A percentile compares a stretch with the other conserved stretches of the same genome.
Conservation (phyloP, 2,329 filamentous ascomycete species). For the Fusarium subtropicale region DNA sequence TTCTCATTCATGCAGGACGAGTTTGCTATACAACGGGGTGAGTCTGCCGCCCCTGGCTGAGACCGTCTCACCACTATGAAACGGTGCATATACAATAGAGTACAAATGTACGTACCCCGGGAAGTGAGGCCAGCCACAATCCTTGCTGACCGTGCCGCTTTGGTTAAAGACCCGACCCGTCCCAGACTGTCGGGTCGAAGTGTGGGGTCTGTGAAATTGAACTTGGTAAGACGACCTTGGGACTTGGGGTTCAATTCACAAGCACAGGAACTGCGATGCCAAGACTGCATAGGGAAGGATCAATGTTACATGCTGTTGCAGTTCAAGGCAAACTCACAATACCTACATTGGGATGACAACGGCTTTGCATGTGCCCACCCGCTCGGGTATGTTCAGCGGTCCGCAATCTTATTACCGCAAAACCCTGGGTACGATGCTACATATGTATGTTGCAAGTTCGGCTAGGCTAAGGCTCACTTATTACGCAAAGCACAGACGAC, state of each 20-base stretch:
- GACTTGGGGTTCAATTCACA: constrained; percentile 27
- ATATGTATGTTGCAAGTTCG: background rate
- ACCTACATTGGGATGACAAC: background rate
- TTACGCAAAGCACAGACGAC: constrained; percentile 13
- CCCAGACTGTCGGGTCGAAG: constrained; percentile 46
- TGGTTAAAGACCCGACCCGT: constrained; percentile 40
- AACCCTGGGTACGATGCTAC: constrained; percentile 6
- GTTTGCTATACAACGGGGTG: constrained; percentile 8
- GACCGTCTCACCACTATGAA: constrained; percentile 14
- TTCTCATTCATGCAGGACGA: constrained; percentile 31
- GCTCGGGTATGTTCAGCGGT: background rate
- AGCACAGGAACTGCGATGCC: background rate
- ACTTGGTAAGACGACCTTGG: constrained; percentile 31
- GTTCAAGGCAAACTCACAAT: background rate
- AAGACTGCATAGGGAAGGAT: background rate
- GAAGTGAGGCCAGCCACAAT: constrained; percentile 43
- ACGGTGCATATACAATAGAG: background rate
- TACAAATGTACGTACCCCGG: constrained; percentile 28
- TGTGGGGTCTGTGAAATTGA: constrained; percentile 44
- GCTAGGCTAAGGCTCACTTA: constrained; percentile 16
- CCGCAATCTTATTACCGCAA: background rate
- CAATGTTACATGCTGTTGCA: background rate
- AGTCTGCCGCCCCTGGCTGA: constrained; percentile 15
- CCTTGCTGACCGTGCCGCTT: constrained; percentile 42
- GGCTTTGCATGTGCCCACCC: background rate